Conservation (phyloP, 2,329 filamentous ascomycete species). For the Diaporthe vaccinii region DNA sequence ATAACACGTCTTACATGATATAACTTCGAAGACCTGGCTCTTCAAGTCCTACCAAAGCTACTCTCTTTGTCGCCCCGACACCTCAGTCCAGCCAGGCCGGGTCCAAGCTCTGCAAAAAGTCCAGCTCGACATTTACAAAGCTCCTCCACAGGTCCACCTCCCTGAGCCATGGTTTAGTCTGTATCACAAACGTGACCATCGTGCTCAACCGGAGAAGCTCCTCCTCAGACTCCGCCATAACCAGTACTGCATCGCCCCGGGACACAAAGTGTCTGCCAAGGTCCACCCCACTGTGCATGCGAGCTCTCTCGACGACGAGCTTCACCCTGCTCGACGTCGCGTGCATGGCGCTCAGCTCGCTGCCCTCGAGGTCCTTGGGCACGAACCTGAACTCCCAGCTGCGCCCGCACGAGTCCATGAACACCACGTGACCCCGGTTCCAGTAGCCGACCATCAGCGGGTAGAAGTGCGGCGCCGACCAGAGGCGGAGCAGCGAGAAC, state of each 20-base stretch:
- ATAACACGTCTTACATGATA: background rate
- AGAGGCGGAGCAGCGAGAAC: constrained; percentile 61
- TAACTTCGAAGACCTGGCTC: background rate
- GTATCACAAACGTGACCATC: constrained; percentile 59
- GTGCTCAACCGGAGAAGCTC: constrained; percentile 55
- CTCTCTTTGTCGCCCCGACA: no score
- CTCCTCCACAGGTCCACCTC: constrained; percentile 67
- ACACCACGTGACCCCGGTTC: constrained; percentile 52
- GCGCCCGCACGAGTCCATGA: constrained; percentile 58
- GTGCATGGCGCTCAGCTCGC: constrained; percentile 58
- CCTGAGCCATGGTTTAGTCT: constrained; percentile 61
- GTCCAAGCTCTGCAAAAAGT: constrained; percentile 58
- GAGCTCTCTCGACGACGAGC: constrained; percentile 48
- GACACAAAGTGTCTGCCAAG: constrained; percentile 55
- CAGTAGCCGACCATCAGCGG: constrained; percentile 59
- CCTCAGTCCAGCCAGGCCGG: constrained; percentile 53
- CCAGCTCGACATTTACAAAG: constrained; percentile 61
- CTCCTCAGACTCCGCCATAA: constrained; percentile 59
- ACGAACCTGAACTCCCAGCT: constrained; percentile 63
- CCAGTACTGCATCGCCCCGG: constrained; percentile 58
- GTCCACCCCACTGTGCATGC: constrained; percentile 35
- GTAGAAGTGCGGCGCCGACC: constrained; percentile 63
- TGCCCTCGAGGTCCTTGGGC: constrained; percentile 60
- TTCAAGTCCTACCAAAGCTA: background rate
- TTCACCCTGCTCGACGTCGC: constrained; percentile 49